phyloP scores from a whole-genome alignment of 495 filamentous ascomycete species.

The Daldinia grandis region DNA sequence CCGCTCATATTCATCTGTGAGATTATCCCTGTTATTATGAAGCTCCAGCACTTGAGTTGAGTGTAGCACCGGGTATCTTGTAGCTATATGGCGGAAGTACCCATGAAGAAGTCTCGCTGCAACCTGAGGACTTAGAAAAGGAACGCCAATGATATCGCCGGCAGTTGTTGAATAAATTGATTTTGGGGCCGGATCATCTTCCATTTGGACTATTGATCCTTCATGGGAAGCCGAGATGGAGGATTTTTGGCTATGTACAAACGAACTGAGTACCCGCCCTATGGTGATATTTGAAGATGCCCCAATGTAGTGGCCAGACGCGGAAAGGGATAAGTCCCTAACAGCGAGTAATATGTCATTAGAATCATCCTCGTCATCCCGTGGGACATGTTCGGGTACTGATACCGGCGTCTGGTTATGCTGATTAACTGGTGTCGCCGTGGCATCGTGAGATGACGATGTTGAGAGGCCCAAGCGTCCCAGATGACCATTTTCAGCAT shows the following conservation, averaged over 20 bases:
- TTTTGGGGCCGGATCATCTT: constrained; percentile 43
- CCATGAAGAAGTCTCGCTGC: constrained; percentile 41
- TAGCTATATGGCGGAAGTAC: constrained; percentile 45
- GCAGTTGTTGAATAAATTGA: constrained; percentile 34
- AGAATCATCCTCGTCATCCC: constrained; percentile 29
- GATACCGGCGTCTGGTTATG: constrained; percentile 1
- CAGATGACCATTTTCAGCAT: constrained; percentile 34
- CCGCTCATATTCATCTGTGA: constrained; percentile 44
- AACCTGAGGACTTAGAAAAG: constrained; percentile 37
- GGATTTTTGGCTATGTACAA: constrained; percentile 38
- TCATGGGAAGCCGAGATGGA: constrained; percentile 18
- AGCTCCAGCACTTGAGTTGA: constrained; percentile 38
- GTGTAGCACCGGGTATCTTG: constrained; percentile 44
- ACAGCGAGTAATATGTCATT: constrained; percentile 43
- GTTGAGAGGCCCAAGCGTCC: constrained; percentile 18
- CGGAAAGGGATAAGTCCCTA: constrained; percentile 41
- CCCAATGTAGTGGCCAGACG: constrained; percentile 43
- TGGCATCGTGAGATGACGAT: constrained; percentile 19
- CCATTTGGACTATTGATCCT: constrained; percentile 15
- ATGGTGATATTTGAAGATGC: constrained; percentile 44
- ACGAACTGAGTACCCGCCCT: constrained; percentile 43
- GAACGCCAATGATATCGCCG: constrained; percentile 39
- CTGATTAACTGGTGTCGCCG: constrained; percentile 8
- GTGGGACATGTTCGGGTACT: constrained; percentile 7
- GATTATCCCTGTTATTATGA: constrained; percentile 42